These are phyloP conservation scores for Populus hybrid DNA, from an alignment of 441 rosid genomes.

Conservation along the genomic window DNA sequence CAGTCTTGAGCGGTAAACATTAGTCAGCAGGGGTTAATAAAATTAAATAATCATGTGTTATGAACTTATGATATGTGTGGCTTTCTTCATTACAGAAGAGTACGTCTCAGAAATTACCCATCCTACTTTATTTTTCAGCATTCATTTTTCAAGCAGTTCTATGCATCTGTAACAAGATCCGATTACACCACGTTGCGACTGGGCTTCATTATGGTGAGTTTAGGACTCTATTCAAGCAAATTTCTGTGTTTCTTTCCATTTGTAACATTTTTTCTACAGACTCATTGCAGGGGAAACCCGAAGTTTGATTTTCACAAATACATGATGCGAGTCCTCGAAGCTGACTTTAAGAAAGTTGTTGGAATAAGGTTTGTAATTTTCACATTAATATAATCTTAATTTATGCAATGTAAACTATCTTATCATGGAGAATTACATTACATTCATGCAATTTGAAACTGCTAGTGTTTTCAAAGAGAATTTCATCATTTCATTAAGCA, in stretches of 20 bases:
- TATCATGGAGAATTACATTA: not conserved
- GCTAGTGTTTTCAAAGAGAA: not conserved
- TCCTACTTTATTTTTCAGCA: constrained; percentile 40
- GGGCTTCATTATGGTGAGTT: constrained; percentile 72
- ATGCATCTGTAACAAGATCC: constrained; percentile 70
- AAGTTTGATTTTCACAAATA: constrained; percentile 83
- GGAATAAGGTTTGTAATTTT: constrained; percentile 67
- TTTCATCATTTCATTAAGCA: not conserved
- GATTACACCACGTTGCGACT: constrained; percentile 77
- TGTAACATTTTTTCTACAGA: constrained; percentile 33
- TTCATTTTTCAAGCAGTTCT: constrained; percentile 15
- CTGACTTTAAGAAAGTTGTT: constrained; percentile 88
- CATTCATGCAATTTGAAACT: not conserved
- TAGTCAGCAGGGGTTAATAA: not conserved
- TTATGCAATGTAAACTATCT: not conserved
- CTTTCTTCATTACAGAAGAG: not conserved
- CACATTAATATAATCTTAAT: not conserved
- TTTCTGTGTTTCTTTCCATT: not conserved
- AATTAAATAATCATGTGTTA: not conserved
- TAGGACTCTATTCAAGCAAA: not conserved
- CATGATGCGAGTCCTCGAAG: constrained; percentile 89
- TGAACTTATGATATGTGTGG: not conserved
- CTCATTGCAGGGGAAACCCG: constrained; percentile 67
- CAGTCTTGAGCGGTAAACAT: not conserved
- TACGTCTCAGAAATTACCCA: not conserved